A percentile compares a stretch with the other conserved stretches of the same genome.
Evolutionary conservation across 305 asterid genomes (phyloP).

Genomic region (Ajuga reptans): DNA sequence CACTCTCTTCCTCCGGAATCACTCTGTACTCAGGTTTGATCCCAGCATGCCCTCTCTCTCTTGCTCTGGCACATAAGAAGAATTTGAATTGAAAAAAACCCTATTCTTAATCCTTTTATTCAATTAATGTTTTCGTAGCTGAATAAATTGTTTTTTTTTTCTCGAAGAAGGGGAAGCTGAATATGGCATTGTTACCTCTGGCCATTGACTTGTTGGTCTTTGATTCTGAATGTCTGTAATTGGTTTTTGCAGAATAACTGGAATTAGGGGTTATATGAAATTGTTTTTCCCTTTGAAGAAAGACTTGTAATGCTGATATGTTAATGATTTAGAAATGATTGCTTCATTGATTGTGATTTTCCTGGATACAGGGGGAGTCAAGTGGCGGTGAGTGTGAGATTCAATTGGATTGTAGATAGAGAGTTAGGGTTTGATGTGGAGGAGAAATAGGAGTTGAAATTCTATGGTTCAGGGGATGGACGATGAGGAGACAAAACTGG

Average conservation of each 20-base stretch:
- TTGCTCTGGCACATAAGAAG: not conserved
- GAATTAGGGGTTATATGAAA: conserved; percentile 8
- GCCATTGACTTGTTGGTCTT: conserved; percentile 16
- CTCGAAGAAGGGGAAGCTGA: not conserved
- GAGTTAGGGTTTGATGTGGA: conserved; percentile 55
- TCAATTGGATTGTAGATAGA: conserved; percentile 22
- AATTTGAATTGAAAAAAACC: not conserved
- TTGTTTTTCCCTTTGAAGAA: not conserved
- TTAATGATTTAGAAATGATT: not conserved
- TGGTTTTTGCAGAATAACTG: not conserved
- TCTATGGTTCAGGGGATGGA: conserved; percentile 55
- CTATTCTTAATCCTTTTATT: conserved; percentile 17
- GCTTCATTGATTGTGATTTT: conserved; percentile 18
- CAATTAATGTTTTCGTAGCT: not conserved
- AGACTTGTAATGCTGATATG: not conserved
- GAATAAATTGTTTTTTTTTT: not conserved
- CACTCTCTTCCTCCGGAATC: conserved; percentile 10
- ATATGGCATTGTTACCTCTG: conserved; percentile 10
- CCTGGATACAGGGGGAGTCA: conserved; percentile 18
- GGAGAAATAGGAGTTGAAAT: conserved; percentile 36
- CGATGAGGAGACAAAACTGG: conserved; percentile 44
- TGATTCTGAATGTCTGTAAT: conserved; percentile 18
- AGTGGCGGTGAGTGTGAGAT: conserved; percentile 27
- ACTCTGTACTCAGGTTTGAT: conserved; percentile 29
- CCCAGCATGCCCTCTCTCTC: not conserved